Evolutionary conservation across 257 asterid species (phyloP), one percentile per base, ranked within the genome.

Genomic region (Craterostigma plantagineum): DNA sequence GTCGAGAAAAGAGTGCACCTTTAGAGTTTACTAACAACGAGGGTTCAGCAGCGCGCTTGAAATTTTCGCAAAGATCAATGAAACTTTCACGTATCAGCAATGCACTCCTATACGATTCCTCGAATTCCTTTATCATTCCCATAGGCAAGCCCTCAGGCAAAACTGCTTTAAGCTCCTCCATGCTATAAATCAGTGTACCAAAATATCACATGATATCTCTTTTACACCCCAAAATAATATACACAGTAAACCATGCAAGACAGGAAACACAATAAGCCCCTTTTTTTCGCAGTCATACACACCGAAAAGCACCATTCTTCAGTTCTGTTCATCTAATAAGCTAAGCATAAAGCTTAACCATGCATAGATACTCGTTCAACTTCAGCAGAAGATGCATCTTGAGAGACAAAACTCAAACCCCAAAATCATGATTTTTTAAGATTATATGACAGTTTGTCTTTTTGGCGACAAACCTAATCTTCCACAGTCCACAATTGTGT

Each of bases 51-150:
- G 70, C 75, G 54, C 72, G 68, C 54, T 67, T 64, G 68, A 79
- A 90, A 72, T 90, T 83, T 60, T 83, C 94, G 38, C 95, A 75
- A 18, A 90, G 92, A 53, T 83, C 82, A 62, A 90, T 59, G 63
- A 90, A 90, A 48, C 69, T 60, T 61, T 77, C 81, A 18, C 99
- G 64, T 43, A 90, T 68, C 62, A 90, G 59, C 87, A 90, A 61
- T n/a, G 95, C 87, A 18, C 62, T 72, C 61, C 95, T 70, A 66
- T 64, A 56, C 12, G 95, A 72, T 45, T 75, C 95, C 73, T 78
- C 95, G 16, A 83, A 90, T 62, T 90, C 99, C 74, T 83, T 79
- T 48, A 60, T 17, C 95, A 90, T 90, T 38, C 95, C 99, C 49
- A 42, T n/a, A 0, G 95, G 92, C 49, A 79, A 61, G 27, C 99